These are phyloP conservation scores for Spergularia bocconei DNA, from an alignment of 148 eudicot species.

Conservation along the genomic window DNA sequence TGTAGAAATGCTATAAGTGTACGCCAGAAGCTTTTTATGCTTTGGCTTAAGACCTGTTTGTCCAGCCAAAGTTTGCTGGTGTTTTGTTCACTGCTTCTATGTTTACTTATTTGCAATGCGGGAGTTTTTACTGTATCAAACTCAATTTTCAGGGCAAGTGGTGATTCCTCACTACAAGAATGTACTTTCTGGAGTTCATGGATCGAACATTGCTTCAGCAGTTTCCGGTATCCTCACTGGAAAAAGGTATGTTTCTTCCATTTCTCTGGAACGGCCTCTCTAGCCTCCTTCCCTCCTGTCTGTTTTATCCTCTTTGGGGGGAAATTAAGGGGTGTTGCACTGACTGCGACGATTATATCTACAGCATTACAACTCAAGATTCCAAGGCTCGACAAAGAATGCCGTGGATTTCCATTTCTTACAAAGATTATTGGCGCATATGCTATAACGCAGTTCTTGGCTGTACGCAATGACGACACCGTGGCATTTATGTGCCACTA, in stretches of 20 bases:
- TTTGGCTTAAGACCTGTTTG: neutral
- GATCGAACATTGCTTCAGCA: slow-evolving; percentile 47
- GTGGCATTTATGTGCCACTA: neutral
- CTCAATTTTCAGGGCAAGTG: slow-evolving; percentile 57
- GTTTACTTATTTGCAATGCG: neutral
- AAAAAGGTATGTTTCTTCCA: slow-evolving; percentile 49
- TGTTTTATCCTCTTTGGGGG: neutral
- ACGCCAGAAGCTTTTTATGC: neutral
- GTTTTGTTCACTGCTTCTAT: neutral
- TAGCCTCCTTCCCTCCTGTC: neutral
- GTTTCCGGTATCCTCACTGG: slow-evolving; percentile 77
- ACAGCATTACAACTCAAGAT: slow-evolving; percentile 47
- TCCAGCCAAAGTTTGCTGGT: neutral
- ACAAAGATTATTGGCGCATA: slow-evolving; percentile 75
- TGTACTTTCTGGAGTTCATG: slow-evolving; percentile 38
- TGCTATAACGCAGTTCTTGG: slow-evolving; percentile 63
- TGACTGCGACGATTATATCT: neutral
- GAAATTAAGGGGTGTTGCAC: neutral
- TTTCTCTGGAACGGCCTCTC: neutral
- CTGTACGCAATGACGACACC: slow-evolving; percentile 33
- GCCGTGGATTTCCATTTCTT: slow-evolving; percentile 73
- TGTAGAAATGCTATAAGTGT: neutral
- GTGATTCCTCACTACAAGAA: slow-evolving; percentile 56
- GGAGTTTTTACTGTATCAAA: neutral
- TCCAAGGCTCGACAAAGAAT: slow-evolving; percentile 43